Conservation (phyloP, 2,329 filamentous ascomycete genomes). For the Fusarium domesticum region DNA sequence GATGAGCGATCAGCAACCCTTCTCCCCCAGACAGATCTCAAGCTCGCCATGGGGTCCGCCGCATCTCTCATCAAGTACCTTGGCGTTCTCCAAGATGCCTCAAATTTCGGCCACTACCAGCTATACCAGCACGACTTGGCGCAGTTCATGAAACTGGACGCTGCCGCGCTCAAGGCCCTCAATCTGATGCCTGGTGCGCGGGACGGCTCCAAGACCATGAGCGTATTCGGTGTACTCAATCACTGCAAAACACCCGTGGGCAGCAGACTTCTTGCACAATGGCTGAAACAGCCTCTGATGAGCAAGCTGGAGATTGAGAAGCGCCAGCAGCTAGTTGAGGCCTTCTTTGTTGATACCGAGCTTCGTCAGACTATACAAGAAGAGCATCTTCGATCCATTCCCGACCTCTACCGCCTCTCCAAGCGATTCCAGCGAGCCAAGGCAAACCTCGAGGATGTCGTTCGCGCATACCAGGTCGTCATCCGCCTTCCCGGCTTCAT, state of each 20-base stretch:
- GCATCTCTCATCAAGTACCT: conserved; percentile 94
- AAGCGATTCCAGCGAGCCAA: conserved; percentile 93
- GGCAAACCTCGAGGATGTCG: conserved; percentile 92
- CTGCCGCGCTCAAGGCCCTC: conserved; percentile 86
- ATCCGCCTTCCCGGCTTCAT: conserved; percentile 90
- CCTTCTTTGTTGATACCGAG: conserved; percentile 90
- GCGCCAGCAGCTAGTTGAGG: conserved; percentile 90
- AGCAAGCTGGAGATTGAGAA: conserved; percentile 82
- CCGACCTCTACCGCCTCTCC: conserved; percentile 87
- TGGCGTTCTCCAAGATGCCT: conserved; percentile 81
- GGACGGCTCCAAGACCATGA: conserved; percentile 97
- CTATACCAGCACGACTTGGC: conserved; percentile 95
- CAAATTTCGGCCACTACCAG: conserved; percentile 96
- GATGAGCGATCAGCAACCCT: conserved; percentile 76
- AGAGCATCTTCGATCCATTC: conserved; percentile 87
- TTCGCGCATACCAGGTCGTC: conserved; percentile 89
- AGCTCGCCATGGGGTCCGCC: conserved; percentile 93
- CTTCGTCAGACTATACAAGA: conserved; percentile 95
- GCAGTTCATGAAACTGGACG: conserved; percentile 98
- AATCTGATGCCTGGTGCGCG: conserved; percentile 96
- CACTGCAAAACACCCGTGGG: conserved; percentile 97
- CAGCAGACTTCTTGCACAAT: conserved; percentile 85
- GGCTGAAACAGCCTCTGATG: conserved; percentile 98
- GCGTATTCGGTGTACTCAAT: conserved; percentile 86
- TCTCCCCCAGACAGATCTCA: conserved; percentile 86